Evolutionary conservation across 805 yeast genomes (phyloP), one percentile per base, ranked within the genome.

Genomic region (Candida tammaniensis): DNA sequence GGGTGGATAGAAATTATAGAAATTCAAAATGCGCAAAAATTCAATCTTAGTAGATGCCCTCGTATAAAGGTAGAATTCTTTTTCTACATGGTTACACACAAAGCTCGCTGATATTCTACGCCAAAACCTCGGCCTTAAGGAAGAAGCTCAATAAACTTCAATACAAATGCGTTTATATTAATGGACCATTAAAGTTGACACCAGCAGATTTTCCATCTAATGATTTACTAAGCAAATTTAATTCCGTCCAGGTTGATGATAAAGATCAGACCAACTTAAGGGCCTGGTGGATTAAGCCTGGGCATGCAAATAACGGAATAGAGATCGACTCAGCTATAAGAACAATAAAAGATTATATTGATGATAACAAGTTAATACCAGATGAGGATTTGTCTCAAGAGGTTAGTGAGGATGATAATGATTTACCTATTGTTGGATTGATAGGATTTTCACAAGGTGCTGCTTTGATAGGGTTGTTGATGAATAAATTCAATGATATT

Each of bases 371-470:
- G 1, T 49, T 63, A 10, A 46, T 61, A 5, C 43, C 43, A 4
- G 70, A 64, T 25, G 52, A 49, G 3, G 61, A 53, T 26, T 30
- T 39, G 17, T 51, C 47, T 8, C 56, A 48, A 22, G 42, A 39
- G 5, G 12, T 22, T 5, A 27, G 21, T 5, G 47, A 50, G 8
- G 52, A 47, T 3, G 58, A 48, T 21, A 42, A 41, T 20, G 19
- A 18, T 1, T 42, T 57, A 13, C 97, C 97, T 1, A 85, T 86
- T 46, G 83, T 82, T 15, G 98, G 98, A 5, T 62, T 91, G 14
- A 61, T 93, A 27, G 98, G 97, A 1, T 91, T 91, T 55, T 82
- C 94, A 8, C 98, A 93, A 57, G 98, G 98, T 42, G 95, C 97
- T 5, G 95, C 93, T 1, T 62, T 91, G 22, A 81, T 86, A 1